These are phyloP conservation scores for Myrmaecium sp. DNA, from an alignment of 2,329 filamentous ascomycete genomes.

Conservation along the genomic window DNA sequence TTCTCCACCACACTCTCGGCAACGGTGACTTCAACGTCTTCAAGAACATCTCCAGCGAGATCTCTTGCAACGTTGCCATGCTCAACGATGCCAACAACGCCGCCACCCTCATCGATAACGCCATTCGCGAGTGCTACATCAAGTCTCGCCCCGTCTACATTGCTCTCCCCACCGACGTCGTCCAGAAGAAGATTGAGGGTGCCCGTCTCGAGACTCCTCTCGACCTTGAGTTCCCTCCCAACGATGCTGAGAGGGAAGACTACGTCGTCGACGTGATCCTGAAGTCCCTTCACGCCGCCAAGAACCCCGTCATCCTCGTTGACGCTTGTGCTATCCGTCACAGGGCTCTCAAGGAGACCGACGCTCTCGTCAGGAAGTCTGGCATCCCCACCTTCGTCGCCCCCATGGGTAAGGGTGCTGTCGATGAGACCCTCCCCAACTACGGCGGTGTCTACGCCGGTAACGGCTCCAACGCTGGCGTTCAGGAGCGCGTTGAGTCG, in stretches of 20 bases:
- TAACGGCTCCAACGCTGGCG: conserved; percentile 50
- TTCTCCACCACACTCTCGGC: conserved; percentile 30
- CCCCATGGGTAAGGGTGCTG: conserved; percentile 74
- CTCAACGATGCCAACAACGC: conserved; percentile 54
- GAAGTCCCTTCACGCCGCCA: conserved; percentile 53
- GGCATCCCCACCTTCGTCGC: conserved; percentile 70
- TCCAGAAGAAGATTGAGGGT: conserved; percentile 59
- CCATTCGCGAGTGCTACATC: conserved; percentile 57
- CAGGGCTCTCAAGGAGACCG: conserved; percentile 53
- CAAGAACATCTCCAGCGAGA: conserved; percentile 54
- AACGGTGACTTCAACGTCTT: conserved; percentile 67
- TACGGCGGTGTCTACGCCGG: conserved; percentile 79
- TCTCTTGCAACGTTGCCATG: conserved; percentile 55
- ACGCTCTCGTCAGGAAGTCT: conserved; percentile 55
- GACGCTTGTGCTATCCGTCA: conserved; percentile 74
- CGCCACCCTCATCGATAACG: conserved; percentile 59
- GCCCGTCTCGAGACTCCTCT: conserved; percentile 53
- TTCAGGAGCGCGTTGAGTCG: conserved; percentile 46
- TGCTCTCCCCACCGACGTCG: conserved; percentile 67
- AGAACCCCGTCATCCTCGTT: conserved; percentile 61
- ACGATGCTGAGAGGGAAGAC: conserved; percentile 55
- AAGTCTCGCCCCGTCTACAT: conserved; percentile 69
- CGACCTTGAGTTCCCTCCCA: conserved; percentile 45
- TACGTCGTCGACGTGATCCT: conserved; percentile 71
- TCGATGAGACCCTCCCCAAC: conserved; percentile 58